These are phyloP conservation scores for Solanum arcanum DNA, from an alignment of 257 asterid genomes.

Conservation along the genomic window DNA sequence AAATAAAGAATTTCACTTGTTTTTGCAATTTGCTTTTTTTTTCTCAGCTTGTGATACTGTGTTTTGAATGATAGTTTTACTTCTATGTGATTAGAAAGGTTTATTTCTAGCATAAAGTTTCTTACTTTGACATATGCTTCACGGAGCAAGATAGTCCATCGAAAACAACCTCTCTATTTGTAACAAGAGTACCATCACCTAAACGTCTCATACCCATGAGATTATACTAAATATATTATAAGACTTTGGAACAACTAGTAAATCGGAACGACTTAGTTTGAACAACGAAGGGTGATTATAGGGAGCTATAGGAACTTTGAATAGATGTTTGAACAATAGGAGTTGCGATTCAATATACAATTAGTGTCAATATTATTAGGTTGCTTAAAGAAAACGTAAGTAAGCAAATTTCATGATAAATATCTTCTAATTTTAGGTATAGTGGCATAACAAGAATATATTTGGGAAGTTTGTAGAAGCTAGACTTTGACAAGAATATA, in stretches of 20 bases:
- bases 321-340: background rate
- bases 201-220: too few species aligned
- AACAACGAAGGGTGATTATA: too few species aligned
- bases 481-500: background rate
- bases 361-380: background rate
- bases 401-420: background rate
- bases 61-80: background rate
- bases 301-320: background rate
- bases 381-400: background rate
- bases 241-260: background rate
- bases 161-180: background rate
- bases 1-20: background rate
- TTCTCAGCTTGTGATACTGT: background rate
- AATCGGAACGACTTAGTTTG: background rate
- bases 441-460: background rate
- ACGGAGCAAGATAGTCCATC: rapidly evolving
- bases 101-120: background rate
- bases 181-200: too few species aligned
- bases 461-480: background rate
- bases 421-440: background rate
- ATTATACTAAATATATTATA: too few species aligned
- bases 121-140: background rate
- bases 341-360: background rate
- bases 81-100: background rate
- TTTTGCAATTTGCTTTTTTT: background rate